Conservation (phyloP, 78 protist genomes). For the Bigelowiella natans region DNA sequence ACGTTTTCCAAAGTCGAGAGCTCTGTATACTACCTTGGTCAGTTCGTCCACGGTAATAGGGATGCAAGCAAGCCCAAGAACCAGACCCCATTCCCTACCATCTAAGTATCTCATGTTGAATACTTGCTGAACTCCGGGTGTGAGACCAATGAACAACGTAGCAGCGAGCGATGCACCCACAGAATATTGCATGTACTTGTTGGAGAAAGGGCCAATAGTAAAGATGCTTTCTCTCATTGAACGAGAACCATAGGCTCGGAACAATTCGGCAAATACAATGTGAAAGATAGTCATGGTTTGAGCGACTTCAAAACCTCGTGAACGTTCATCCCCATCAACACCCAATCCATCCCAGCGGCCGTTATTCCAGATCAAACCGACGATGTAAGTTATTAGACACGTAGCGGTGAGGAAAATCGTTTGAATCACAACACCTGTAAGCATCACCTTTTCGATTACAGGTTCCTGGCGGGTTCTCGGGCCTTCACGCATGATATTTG, state of each 20-base stretch:
- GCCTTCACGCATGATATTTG: conserved; percentile 1
- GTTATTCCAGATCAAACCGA: background rate
- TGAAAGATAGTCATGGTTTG: background rate
- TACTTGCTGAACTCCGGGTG: background rate
- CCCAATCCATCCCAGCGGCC: background rate
- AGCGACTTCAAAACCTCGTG: background rate
- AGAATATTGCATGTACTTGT: background rate
- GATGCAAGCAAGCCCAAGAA: background rate
- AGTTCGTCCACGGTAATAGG: background rate
- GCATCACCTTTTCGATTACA: background rate
- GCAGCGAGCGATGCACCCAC: background rate
- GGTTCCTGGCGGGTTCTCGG: background rate
- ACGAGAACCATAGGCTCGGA: background rate
- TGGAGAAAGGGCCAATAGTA: background rate
- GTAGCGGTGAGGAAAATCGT: background rate
- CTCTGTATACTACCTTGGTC: background rate
- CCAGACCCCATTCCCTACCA: background rate
- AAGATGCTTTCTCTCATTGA: background rate
- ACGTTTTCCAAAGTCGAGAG: background rate
- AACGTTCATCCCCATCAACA: background rate
- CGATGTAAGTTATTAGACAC: background rate
- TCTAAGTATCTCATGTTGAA: background rate
- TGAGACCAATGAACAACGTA: background rate
- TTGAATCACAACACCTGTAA: background rate
- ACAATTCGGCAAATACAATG: background rate